Percentiles rank a stretch among this genome's conserved stretches.
Evolutionary conservation across 495 filamentous ascomycete species (phyloP).

Genomic region (Aspergillus funiculosus): DNA sequence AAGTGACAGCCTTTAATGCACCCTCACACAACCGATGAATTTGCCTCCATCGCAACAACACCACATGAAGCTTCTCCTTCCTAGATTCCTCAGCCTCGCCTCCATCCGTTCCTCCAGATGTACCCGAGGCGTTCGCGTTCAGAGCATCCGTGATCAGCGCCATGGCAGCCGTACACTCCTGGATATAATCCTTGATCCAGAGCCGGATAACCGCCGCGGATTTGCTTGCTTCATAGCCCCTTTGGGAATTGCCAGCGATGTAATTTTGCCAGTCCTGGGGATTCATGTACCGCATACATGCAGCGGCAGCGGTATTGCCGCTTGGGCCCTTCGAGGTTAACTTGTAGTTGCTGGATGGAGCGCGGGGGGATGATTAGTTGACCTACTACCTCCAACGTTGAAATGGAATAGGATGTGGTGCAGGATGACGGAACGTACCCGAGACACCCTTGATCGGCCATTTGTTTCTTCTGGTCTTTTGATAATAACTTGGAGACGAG

Average conservation of each 20-base stretch:
- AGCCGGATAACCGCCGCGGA: slow-evolving; percentile 18
- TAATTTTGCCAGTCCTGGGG: slow-evolving; percentile 29
- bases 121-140: neutral
- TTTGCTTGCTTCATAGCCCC: slow-evolving; percentile 16
- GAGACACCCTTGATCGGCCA: slow-evolving; percentile 48
- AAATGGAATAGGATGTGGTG: neutral
- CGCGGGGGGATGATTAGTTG: too few species aligned
- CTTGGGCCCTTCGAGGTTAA: slow-evolving; percentile 43
- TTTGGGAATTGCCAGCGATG: slow-evolving; percentile 19
- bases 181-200: slow-evolving; percentile 23
- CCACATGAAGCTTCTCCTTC: slow-evolving; percentile 18
- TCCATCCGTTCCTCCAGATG: neutral
- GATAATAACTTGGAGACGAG: slow-evolving; percentile 47
- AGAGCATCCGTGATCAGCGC: slow-evolving; percentile 21
- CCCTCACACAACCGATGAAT: slow-evolving; percentile 29
- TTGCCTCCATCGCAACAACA: slow-evolving; percentile 40
- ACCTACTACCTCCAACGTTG: too few species aligned
- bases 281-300: slow-evolving; percentile 37
- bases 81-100: slow-evolving; percentile 14
- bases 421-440: slow-evolving; percentile 32
- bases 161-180: slow-evolving; percentile 21
- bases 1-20: slow-evolving; percentile 1
- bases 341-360: slow-evolving; percentile 42
- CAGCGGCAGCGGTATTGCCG: slow-evolving; percentile 51
- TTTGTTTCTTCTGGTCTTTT: slow-evolving; percentile 31